Base-by-base conservation (phyloP, 2,329 filamentous ascomycete genomes). In the Sporothrix globosa region DNA sequence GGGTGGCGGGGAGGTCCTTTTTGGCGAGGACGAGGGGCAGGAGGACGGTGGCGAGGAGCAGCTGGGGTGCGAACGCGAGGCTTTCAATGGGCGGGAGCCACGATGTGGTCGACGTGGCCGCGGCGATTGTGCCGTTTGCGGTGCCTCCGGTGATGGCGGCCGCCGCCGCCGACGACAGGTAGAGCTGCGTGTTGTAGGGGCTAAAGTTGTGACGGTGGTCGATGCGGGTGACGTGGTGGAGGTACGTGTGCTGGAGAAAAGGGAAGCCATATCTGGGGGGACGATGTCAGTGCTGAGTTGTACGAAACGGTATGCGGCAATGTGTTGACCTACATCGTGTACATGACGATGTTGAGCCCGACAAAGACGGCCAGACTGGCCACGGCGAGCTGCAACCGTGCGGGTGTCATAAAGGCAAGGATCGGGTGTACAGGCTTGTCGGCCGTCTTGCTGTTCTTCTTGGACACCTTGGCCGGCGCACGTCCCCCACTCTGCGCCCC, bases 161-260 rank as follows among this genome's bases (percentile, higher is more conserved):
- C 0, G 83, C 79, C 0, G 83, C 80, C 2, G 92, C 89, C 0
- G 96, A 97, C 66, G 90, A 90, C 54, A 97, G 86, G 79, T 99
- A 97, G 2, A 99, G 86, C 9, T 97, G 86, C 0, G 90, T 92
- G 79, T 97, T 97, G 84, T 98, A 99, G 1, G 93, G 92, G 11
- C 94, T 97, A 82, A 99, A 99, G 82, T 99, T 99, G 82, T 99
- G 96, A 17, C 96, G 91, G 81, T 99, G 96, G 79, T 99, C 96
- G 79, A 97, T 91, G 72, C 96, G 91, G 4, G 91, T 93, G 72
- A 98, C 84, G 79, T 99, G 96, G 81, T 99, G 94, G 71, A 97
- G 86, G 81, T 91, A 99, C 52, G 93, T 98, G 79, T 99, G 93
- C 71, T 91, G 85, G 41, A 98, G 79, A 81, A 98, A 99, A 0